Evolutionary conservation across 768 basidiomycete species (phyloP), one percentile per base, ranked within the genome.

Genomic region (Thelephora ganbajun): DNA sequence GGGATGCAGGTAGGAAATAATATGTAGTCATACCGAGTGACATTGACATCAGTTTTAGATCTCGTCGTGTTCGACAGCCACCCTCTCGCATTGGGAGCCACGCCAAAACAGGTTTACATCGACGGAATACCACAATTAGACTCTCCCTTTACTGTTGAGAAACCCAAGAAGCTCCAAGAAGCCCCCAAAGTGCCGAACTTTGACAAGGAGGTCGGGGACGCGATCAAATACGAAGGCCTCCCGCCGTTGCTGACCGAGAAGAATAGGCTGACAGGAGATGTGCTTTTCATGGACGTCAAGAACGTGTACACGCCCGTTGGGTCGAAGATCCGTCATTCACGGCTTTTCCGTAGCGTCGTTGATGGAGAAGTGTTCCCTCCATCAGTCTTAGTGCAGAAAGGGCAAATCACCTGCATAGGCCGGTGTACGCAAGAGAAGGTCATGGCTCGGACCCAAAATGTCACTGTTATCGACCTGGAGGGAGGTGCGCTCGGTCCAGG

Each of bases 71-170:
- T 81, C 80, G 81, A 83, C 54, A 77, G 74, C 34, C 85, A 88
- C 61, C 88, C 88, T 1, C 69, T 92, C 13, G 67, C 76, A 1
- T 67, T 91, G 11, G 84, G 84, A 18, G 84, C 86, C 18, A 79
- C 85, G 0, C 87, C 87, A 3, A 69, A 71, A 44, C 86, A 90
- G 65, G 84, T 87, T 7, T 88, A 73, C 63, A 86, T 91, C 50
- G 89, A 93, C 56, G 90, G 89, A 2, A 81, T 91, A 44, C 58
- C 82, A 0, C 89, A 93, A 55, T 55, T 83, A 2, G 56, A 66
- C 41, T 56, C 62, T 2, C 70, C 79, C 2, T 59, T 69, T 53
- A 59, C 72, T 14, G 59, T 70, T 35, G 43, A 63, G 44, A 91
- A 93, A 57, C 76, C 82, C 0, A 43, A 51, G 1, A 48, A 60